phyloP scores from a whole-genome alignment of 2,329 filamentous ascomycete species.

The Penicillium aurantiogriseum region DNA sequence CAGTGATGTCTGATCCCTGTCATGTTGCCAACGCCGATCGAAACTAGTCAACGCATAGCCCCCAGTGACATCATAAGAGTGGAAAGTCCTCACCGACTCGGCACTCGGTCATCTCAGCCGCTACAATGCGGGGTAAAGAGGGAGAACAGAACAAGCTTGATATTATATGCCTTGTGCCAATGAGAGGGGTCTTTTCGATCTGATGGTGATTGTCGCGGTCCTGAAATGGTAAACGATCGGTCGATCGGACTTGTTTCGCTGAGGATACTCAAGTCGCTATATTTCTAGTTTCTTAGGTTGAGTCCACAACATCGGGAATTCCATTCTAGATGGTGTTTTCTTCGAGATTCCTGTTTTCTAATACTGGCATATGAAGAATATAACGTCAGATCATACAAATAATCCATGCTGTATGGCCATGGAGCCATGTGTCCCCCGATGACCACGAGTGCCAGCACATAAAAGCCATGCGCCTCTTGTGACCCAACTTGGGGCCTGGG shows the following conservation, averaged over 20 bases:
- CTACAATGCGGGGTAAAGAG: constrained; percentile 4
- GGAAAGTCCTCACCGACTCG: constrained; percentile 12
- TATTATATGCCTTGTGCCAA: neutral
- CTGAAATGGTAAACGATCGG: neutral
- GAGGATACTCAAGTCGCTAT: neutral
- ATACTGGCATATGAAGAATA: neutral
- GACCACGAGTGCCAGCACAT: constrained; percentile 3
- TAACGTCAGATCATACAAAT: neutral
- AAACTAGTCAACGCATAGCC: neutral
- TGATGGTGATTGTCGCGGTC: neutral
- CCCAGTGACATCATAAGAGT: constrained; percentile 14
- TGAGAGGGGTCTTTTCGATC: neutral
- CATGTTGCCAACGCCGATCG: constrained; percentile 10
- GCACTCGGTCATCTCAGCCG: constrained; percentile 2
- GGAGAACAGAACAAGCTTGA: neutral
- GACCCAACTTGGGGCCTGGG: neutral
- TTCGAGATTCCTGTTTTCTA: no score
- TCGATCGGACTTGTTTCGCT: neutral
- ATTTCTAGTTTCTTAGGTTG: neutral
- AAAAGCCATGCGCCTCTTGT: neutral
- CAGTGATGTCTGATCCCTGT: neutral
- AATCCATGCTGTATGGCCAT: neutral
- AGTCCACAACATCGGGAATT: neutral
- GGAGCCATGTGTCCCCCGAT: neutral
- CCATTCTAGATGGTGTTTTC: neutral